These are phyloP conservation scores for Talaromyces sp. DNA, from an alignment of 2,329 filamentous ascomycete species.

Conservation along the genomic window DNA sequence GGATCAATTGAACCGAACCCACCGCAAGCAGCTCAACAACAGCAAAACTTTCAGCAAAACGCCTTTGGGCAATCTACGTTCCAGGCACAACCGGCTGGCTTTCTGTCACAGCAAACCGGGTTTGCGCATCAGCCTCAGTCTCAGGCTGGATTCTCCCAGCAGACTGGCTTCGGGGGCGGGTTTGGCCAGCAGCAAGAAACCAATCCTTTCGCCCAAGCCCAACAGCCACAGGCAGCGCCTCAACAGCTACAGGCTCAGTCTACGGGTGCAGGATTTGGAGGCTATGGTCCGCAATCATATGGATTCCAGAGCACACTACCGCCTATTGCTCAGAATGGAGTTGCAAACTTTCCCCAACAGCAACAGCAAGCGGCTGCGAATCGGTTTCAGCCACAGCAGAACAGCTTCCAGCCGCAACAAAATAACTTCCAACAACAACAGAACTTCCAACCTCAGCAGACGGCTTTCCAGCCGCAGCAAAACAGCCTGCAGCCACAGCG, in stretches of 20 bases:
- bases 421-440: conserved; percentile 9
- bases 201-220: conserved; percentile 8
- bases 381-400: conserved; percentile 24
- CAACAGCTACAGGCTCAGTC: conserved; percentile 54
- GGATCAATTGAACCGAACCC: conserved; percentile 84
- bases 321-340: conserved; percentile 46
- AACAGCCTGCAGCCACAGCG: conserved; percentile 44
- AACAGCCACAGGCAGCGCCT: conserved; percentile 25
- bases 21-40: conserved; percentile 36
- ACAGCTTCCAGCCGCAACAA: conserved; percentile 8
- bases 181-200: conserved; percentile 12
- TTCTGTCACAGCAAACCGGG: conserved; percentile 32
- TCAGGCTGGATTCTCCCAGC: conserved; percentile 37
- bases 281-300: conserved; percentile 63
- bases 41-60: conserved; percentile 21
- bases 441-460: background rate
- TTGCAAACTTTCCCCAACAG: conserved; percentile 41
- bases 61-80: conserved; percentile 18
- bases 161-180: conserved; percentile 16
- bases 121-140: conserved; percentile 27
- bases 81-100: conserved; percentile 28
- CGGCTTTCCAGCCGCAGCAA: background rate
- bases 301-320: conserved; percentile 36
- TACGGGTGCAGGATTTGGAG: conserved; percentile 77
- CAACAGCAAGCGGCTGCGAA: conserved; percentile 29